Evolutionary conservation across 1,139 yeast genomes (phyloP), one percentile per base, ranked within the genome.

Genomic region (Dujonia santamariae): DNA sequence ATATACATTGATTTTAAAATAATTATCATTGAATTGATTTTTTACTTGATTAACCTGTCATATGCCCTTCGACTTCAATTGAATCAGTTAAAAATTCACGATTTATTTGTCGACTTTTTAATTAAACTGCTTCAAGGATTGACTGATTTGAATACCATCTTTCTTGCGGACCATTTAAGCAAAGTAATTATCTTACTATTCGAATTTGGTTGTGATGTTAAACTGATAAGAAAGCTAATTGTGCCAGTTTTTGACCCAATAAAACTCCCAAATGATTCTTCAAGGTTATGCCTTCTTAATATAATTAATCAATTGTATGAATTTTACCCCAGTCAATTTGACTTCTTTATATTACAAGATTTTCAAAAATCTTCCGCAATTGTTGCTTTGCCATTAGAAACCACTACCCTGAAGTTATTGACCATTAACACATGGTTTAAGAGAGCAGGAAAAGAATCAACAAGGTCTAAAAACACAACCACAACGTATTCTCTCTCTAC

Each of bases 341-440:
- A 60, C 26, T 53, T 62, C 31, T 47, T 59, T 4, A 35, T 61
- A n/a, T 59, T 67, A 40, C 54, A 56, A 34, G 48, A 47, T 31
- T 51, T 44, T 34, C 51, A 45, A 8, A 39, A 43, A 18, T 43
- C 39, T 5, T 53, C 47, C 2, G 21, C 20, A 11, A 26, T 7
- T 5, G 38, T 56, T 9, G 45, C 61, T 3, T 39, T 57, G 8
- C 67, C 70, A 1, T 53, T 59, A 31, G 42, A 41, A 7, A 39
- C 30, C 12, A 30, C 35, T 33, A 36, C 44, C 4, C 46, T 43
- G 40, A 46, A 45, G 20, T 32, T 49, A 15, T 52, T 64, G 34
- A 48, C 72, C 2, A 47, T 68, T 6, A 63, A 61, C 20, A 42
- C 63, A 2, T 67, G 74, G 72, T 54, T 67, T 40, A 64, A 60